Evolutionary conservation across 306 rosid genomes (phyloP).

Genomic region (Chamaecrista fasciculata): DNA sequence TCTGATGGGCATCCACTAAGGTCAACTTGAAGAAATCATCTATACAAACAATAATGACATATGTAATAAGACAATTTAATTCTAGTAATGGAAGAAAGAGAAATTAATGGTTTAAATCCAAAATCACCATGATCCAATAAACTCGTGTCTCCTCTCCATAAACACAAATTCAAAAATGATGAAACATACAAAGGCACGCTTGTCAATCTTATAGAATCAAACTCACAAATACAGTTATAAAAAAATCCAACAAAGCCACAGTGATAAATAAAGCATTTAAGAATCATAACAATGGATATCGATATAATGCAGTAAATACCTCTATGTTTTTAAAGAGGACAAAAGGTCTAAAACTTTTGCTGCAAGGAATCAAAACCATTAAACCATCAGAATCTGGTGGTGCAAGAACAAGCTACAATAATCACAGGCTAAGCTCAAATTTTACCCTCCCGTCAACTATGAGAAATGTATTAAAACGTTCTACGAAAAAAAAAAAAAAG

Average conservation of each 20-base stretch:
- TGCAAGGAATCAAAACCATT: conserved; percentile 26
- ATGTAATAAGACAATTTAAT: background rate
- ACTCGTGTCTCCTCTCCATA: background rate
- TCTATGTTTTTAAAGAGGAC: background rate
- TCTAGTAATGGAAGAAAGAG: background rate
- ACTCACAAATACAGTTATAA: background rate
- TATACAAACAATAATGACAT: background rate
- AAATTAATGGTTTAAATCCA: background rate
- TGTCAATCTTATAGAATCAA: background rate
- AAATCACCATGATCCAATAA: background rate
- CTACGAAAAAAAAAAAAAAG: no score
- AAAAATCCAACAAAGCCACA: background rate
- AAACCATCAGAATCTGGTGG: conserved; percentile 17
- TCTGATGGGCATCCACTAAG: conserved; percentile 1
- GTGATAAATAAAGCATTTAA: background rate
- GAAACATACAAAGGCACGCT: background rate
- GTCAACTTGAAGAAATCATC: background rate
- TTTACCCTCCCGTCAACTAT: background rate
- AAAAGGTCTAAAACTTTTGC: background rate
- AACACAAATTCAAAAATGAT: background rate
- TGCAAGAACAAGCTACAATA: conserved; percentile 18
- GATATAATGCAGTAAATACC: background rate
- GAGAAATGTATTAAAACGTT: conserved; percentile 20
- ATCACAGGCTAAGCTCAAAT: conserved; percentile 8
- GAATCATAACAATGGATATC: background rate